A percentile compares a stretch with the other conserved stretches of the same genome.
These are phyloP conservation scores for Phanerochaete sordida DNA, from an alignment of 768 basidiomycete species.

Conservation along the genomic window DNA sequence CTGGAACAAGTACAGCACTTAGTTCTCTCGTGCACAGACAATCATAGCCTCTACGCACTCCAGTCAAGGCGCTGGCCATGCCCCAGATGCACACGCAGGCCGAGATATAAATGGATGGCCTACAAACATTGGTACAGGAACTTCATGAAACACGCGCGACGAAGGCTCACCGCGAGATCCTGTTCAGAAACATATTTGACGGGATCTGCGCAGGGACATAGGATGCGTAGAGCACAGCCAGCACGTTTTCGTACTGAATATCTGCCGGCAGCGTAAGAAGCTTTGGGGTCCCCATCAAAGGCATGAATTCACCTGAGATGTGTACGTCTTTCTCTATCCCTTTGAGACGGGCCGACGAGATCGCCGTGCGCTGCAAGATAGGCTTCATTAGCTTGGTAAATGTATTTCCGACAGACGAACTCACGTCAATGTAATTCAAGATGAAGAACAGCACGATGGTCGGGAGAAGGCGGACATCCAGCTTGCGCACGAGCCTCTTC, in stretches of 20 bases:
- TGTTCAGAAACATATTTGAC: conserved; percentile 62
- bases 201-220: conserved; percentile 66
- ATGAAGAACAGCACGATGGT: conserved; percentile 57
- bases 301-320: conserved; percentile 23
- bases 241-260: conserved; percentile 47
- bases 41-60: too few relatives aligned
- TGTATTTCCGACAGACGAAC: conserved; percentile 1
- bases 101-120: conserved; percentile 62
- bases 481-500: conserved; percentile 45
- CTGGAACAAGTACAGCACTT: too few relatives aligned
- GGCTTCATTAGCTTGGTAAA: not conserved
- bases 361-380: conserved; percentile 30
- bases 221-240: conserved; percentile 53
- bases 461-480: conserved; percentile 54
- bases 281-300: too few relatives aligned
- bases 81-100: conserved; percentile 61
- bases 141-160: not conserved
- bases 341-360: conserved; percentile 36
- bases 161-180: conserved; percentile 41
- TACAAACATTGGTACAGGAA: conserved; percentile 17
- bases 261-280: conserved; percentile 28
- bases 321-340: conserved; percentile 37
- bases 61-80: conserved; percentile 57
- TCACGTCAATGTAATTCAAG: conserved; percentile 68
- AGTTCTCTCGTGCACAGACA: too few relatives aligned